Evolutionary conservation across 176 grass and related monocot species (phyloP).

Genomic region (Bromus sterilis): DNA sequence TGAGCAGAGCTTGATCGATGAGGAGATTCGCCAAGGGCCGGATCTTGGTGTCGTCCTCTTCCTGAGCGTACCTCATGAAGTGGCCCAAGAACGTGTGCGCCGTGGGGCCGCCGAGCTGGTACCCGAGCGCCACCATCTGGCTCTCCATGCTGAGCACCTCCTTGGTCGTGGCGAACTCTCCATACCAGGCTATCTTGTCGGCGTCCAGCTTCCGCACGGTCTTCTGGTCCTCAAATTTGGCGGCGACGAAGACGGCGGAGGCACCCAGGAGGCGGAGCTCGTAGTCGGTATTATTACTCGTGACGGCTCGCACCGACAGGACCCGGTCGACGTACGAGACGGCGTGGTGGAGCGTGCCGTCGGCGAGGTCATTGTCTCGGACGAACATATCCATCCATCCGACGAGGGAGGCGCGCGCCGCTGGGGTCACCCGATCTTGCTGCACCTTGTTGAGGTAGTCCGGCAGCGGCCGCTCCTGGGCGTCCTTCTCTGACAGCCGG

Average conservation of each 20-base stretch:
- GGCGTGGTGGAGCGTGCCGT: constrained; percentile 1
- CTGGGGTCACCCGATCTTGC: background rate
- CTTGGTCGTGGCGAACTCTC: background rate
- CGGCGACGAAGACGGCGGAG: background rate
- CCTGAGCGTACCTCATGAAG: background rate
- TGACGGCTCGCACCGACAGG: background rate
- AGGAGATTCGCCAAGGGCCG: background rate
- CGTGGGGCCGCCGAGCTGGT: constrained; percentile 17
- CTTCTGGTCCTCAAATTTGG: background rate
- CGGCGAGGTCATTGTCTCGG: background rate
- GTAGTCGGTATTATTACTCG: no score
- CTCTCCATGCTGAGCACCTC: constrained; percentile 2
- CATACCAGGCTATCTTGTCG: background rate
- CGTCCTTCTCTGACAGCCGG: background rate
- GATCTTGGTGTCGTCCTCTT: background rate
- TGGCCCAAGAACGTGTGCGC: constrained; percentile 9
- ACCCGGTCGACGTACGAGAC: background rate
- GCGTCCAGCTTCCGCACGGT: background rate
- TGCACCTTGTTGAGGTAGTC: background rate
- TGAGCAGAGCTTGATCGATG: background rate
- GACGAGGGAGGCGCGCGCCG: background rate
- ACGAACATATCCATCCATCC: background rate
- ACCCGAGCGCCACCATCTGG: background rate
- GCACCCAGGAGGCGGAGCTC: background rate
- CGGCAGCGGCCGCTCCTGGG: background rate